Conservation (phyloP, 192 early-diverging fungal genomes). For the Entrophospora sp. region DNA sequence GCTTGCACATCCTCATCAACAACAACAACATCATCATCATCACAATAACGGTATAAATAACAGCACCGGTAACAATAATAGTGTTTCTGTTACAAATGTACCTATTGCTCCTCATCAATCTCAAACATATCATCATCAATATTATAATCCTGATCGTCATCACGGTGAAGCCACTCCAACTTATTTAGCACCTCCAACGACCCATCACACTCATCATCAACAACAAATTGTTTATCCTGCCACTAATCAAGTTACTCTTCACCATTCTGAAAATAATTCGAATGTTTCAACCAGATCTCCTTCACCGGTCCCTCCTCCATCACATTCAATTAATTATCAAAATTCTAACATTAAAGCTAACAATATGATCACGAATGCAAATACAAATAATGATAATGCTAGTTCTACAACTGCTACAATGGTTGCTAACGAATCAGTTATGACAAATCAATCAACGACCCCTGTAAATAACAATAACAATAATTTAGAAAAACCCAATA, state of each 20-base stretch:
- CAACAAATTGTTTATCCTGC: too few relatives aligned
- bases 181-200: slow-evolving; percentile 5
- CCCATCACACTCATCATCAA: too few relatives aligned
- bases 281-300: neutral
- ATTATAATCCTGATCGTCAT: neutral
- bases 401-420: too few relatives aligned
- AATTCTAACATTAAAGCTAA: too few relatives aligned
- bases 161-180: neutral
- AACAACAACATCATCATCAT: neutral
- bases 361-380: too few relatives aligned
- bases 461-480: too few relatives aligned
- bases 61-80: neutral
- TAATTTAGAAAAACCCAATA: too few relatives aligned
- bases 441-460: too few relatives aligned
- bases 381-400: too few relatives aligned
- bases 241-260: too few relatives aligned
- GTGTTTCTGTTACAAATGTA: neutral
- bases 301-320: neutral
- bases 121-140: neutral
- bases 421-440: too few relatives aligned
- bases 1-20: neutral
- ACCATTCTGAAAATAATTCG: slow-evolving; percentile 9
- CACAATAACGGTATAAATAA: neutral
- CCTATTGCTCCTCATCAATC: neutral
- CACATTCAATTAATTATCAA: neutral